Base-by-base conservation (phyloP, 1,284 basidiomycete genomes). In the Moesziomyces globuligerus region DNA sequence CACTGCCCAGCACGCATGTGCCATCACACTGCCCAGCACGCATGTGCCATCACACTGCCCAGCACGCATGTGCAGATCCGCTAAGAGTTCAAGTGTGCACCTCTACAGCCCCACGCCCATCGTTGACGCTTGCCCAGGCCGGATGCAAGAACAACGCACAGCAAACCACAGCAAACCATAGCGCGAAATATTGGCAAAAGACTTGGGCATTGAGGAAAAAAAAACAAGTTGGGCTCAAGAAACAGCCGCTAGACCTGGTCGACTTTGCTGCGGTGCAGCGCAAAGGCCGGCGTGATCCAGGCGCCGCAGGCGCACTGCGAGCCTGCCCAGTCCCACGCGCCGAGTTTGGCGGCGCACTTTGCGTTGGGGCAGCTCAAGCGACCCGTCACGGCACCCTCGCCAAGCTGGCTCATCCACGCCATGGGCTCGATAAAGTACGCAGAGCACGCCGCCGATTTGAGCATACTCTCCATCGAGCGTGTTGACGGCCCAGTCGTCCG, bases 381-480 rank as follows among this genome's bases (percentile, higher is more conserved):
- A 5, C 95, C 95, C 0, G 89, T 87, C 21, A 95, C 84, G 43
- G 89, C 86, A 0, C 93, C 94, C 11, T 84, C 83, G 38, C 88
- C 86, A 8, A 97, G 85, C 71, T 89, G 87, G 3, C 92, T 89
- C 95, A 98, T 98, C 95, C 95, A 98, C 74, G 90, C 90, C 87
- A 96, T 90, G 88, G 94, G 94, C 83, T 98, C 95, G 46, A 97
- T 89, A 83, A 97, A 98, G 84, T 98, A 98, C 7, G 93, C 92
- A 2, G 93, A 94, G 83, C 94, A 98, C 76, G 90, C 89, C 4
- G 88, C 84, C 7, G 75, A 72, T 39, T 72, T 76, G 1, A 81
- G 59, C 52, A 81, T 67, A 18, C 51, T 50, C 3, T 13, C 23
- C 24, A 46, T 47, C 0, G 24, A 26, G n/a, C 46, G 6, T 15